A percentile compares a stretch with the other conserved stretches of the same genome.
Evolutionary conservation across 1,139 yeast species (phyloP).

Genomic region (Debaryomycetaceae sp.): DNA sequence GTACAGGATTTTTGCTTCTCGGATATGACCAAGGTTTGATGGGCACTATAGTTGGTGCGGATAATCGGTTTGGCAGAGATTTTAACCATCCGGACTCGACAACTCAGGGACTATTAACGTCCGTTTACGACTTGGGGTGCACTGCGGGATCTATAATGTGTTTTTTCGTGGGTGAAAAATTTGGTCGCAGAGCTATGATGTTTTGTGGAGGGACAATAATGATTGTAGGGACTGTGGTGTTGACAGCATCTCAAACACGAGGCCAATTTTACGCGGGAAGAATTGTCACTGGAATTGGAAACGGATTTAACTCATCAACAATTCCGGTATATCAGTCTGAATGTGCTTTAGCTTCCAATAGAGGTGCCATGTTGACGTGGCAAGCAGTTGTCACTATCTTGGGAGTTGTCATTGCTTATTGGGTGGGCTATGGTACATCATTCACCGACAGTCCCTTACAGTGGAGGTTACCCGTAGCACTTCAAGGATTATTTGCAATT

Average conservation of each 20-base stretch:
- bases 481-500: conserved; percentile 46
- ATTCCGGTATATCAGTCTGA: conserved; percentile 27
- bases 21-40: conserved; percentile 10
- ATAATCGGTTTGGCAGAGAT: conserved; percentile 4
- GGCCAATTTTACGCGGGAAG: conserved; percentile 36
- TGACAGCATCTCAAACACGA: conserved; percentile 43
- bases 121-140: conserved; percentile 31
- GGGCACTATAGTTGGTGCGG: conserved; percentile 6
- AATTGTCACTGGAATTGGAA: conserved; percentile 35
- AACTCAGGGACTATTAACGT: conserved; percentile 27
- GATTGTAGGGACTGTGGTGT: conserved; percentile 43
- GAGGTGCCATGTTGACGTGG: conserved; percentile 32
- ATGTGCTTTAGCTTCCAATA: conserved; percentile 25
- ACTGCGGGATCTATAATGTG: conserved; percentile 29
- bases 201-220: conserved; percentile 35
- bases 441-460: conserved; percentile 10
- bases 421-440: conserved; percentile 34
- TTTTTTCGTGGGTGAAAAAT: conserved; percentile 35
- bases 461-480: conserved; percentile 24
- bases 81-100: conserved; percentile 16
- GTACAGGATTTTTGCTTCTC: conserved; percentile 8
- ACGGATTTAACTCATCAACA: conserved; percentile 21
- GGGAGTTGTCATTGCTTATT: conserved; percentile 18
- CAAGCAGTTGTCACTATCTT: conserved; percentile 35
- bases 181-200: conserved; percentile 45